Base-by-base conservation (phyloP, 2,329 filamentous ascomycete species). In the Delphinella strobiligena region DNA sequence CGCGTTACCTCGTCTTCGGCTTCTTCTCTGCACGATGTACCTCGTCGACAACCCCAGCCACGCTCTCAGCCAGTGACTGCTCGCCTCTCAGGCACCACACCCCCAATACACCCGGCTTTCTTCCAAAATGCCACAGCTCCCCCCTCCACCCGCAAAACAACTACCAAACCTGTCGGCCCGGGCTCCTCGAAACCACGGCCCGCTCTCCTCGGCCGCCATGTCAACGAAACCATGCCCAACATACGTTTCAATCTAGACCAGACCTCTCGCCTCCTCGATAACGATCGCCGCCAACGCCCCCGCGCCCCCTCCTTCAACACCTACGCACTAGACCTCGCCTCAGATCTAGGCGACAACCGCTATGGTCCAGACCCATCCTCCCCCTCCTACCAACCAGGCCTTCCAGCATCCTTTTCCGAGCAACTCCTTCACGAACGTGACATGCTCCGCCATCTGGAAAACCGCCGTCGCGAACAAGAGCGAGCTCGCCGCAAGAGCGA, bases 261-360 rank as follows among this genome's bases (percentile, higher is more conserved):
- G 27, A 37, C 38, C 34, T 37, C 42, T 10, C n/a, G n/a, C n/a
- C n/a, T n/a, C n/a, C n/a, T 27, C 7, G 22, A 12, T 27, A 7
- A 27, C 22, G 7, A 12, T 22, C 44, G 36, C 35, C 36, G 36
- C 10, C 43, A 40, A 11, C 16, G 24, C 1, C 32, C 36, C 10
- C 63, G 64, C 51, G 71, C 59, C 50, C 77, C 81, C 0, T 82
- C 82, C 0, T 70, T 85, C 31, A 81, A 85, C 41, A 63, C 67
- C 4, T 52, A 61, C 10, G 67, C 67, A 1, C 65, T 85, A 33
- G 81, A 82, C 50, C 68, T 85, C 5, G 77, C 82, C 29, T 88
- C 82, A 4, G 86, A 91, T 39, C 61, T 81, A 19, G 78, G 77
- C 22, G 72, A 80, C 50, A 78, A 69, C 49, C 57, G 61, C 9